These are phyloP conservation scores for Aristolochia fimbriata DNA, from an alignment of 164 flowering plant genomes.

Conservation along the genomic window DNA sequence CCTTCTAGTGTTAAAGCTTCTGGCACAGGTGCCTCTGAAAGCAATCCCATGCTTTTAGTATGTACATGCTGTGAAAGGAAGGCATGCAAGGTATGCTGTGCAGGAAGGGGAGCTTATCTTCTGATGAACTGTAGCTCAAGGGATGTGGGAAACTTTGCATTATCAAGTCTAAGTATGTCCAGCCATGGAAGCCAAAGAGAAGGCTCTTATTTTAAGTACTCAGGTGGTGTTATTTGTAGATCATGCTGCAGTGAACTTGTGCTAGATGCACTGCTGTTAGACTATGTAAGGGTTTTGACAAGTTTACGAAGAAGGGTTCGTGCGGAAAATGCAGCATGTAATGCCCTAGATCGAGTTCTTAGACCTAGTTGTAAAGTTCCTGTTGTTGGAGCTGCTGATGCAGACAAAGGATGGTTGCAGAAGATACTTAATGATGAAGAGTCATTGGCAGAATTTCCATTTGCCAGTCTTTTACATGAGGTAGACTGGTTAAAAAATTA, in stretches of 20 bases:
- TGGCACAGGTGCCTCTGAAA: conserved; percentile 21
- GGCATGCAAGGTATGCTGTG: conserved; percentile 78
- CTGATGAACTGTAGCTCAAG: conserved; percentile 29
- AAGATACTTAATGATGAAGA: conserved; percentile 56
- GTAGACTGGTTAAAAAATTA: conserved; percentile 25
- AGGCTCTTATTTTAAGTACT: conserved; percentile 31
- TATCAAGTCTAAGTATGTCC: conserved; percentile 44
- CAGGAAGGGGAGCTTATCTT: conserved; percentile 85
- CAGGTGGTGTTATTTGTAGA: conserved; percentile 67
- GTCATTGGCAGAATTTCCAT: conserved; percentile 94
- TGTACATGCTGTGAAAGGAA: conserved; percentile 69
- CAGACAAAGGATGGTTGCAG: conserved; percentile 9
- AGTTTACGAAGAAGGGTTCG: conserved; percentile 59
- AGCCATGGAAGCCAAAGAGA: conserved; percentile 47
- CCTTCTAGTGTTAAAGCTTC: conserved; percentile 16
- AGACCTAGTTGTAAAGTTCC: conserved; percentile 22
- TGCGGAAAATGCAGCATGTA: conserved; percentile 50
- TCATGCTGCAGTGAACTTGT: conserved; percentile 61
- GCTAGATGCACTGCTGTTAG: conserved; percentile 77
- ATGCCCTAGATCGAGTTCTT: conserved; percentile 49
- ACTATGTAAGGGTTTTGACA: conserved; percentile 65
- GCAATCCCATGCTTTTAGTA: conserved; percentile 23
- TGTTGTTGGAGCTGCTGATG: conserved; percentile 15
- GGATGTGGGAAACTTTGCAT: conserved; percentile 33
- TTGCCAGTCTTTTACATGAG: conserved; percentile 69